Evolutionary conservation across 148 eudicot species (phyloP).

Genomic region (Nyssa sinensis): DNA sequence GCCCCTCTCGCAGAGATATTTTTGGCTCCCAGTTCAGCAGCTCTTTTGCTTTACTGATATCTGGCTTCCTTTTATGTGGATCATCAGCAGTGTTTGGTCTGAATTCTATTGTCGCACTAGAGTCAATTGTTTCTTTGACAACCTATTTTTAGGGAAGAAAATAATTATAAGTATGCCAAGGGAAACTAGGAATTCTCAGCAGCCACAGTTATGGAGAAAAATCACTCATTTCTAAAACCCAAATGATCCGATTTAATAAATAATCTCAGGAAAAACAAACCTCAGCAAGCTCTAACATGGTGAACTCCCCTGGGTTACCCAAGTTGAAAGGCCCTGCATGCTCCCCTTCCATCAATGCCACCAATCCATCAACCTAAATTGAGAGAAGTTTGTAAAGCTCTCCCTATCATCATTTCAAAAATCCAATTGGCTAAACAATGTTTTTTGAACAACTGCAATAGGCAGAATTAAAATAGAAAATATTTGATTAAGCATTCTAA

Average conservation of each 20-base stretch:
- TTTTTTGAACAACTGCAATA: not conserved
- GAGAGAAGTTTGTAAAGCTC: constrained; percentile 2
- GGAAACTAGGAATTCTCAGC: not conserved
- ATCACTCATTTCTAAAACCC: not conserved
- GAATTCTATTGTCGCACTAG: constrained; percentile 72
- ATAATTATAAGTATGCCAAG: not conserved
- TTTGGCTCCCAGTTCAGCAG: constrained; percentile 88
- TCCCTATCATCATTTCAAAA: not conserved
- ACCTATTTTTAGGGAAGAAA: constrained; percentile 37
- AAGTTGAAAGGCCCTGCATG: constrained; percentile 84
- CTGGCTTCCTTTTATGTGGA: constrained; percentile 90
- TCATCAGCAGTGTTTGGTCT: constrained; percentile 76
- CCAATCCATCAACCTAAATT: constrained; percentile 70
- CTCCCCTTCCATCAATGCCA: constrained; percentile 88
- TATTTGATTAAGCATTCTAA: not conserved
- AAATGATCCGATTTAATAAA: no score
- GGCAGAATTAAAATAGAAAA: not conserved
- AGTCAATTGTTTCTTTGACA: constrained; percentile 76
- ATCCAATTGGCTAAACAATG: not conserved
- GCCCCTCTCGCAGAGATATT: constrained; percentile 65
- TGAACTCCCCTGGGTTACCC: constrained; percentile 92
- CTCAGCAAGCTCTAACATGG: constrained; percentile 93
- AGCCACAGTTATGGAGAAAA: not conserved
- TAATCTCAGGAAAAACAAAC: constrained; percentile 34
- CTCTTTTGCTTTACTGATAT: constrained; percentile 81